Base-by-base conservation (phyloP, 192 early-diverging fungal species). In the Oehlia diaphana region DNA sequence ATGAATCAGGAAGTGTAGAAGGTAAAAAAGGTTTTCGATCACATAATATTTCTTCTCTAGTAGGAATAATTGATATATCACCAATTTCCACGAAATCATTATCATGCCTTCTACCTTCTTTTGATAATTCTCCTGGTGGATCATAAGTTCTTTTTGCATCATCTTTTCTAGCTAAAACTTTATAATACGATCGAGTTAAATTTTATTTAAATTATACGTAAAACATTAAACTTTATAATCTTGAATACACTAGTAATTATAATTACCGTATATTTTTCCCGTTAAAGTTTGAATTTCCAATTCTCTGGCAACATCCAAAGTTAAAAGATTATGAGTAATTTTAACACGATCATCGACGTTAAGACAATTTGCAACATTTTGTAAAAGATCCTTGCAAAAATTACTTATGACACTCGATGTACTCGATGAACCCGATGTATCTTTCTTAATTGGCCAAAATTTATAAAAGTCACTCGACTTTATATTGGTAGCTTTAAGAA, bases 61-160 rank as follows among this genome's bases (percentile, higher is more conserved):
- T 90, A 12, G 91, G 91, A 13, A 91, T 82, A 12, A 92, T 78
- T 3, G 64, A 71, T 37, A 92, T 88, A 0, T 87, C 44, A 3
- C 76, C 26, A 63, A 91, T 85, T 6, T 87, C 80, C 16, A 33
- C 4, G 12, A 37, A 31, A 75, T 92, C 90, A 79, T 92, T 92
- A 82, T 89, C 88, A 74, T 92, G 90, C 3, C 50, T 53, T 53
- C 4, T 53, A 14, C 50, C 50, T 53, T 16, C 16, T n/a, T 53
- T 53, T 53, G 50, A 53, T 53, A 53, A 53, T 53, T 53, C 50
- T 5, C 50, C 50, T 19, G 50, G 50, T 53, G 14, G 50, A 53
- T 53, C 50, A 53, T 53, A 53, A 35, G 28, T 31, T 31, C 28
- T 31, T 31, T 31, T 0, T 31, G 28, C 28, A 31, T 31, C 28